phyloP scores from a whole-genome alignment of 768 basidiomycete genomes.

The Suillus occidentalis region DNA sequence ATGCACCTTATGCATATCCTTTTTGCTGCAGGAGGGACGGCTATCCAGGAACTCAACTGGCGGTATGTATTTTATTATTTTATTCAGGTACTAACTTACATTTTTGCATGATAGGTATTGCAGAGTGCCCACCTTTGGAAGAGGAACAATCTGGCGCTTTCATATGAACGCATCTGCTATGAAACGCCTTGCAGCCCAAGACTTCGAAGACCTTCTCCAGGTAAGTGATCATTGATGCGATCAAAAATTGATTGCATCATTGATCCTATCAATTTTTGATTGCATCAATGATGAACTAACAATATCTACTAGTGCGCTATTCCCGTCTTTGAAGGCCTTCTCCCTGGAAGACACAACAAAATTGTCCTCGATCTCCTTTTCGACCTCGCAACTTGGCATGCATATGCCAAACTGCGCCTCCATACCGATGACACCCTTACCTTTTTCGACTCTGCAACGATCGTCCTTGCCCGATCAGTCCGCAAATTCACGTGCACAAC shows the following conservation, averaged over 20 bases:
- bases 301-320: neutral
- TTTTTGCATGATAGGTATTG: slow-evolving; percentile 10
- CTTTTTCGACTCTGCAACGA: too few species aligned
- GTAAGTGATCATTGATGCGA: neutral
- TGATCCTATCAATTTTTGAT: too few species aligned
- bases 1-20: too few species aligned
- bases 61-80: too few species aligned
- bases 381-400: neutral
- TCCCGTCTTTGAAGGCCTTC: neutral
- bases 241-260: too few species aligned
- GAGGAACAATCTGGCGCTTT: slow-evolving; percentile 9
- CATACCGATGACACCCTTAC: too few species aligned
- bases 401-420: too few species aligned
- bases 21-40: too few species aligned
- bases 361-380: slow-evolving; percentile 27
- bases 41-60: too few species aligned
- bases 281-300: too few species aligned
- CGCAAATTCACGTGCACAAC: too few species aligned
- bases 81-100: neutral
- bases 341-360: neutral
- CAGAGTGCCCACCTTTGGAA: slow-evolving; percentile 12
- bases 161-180: slow-evolving; percentile 7
- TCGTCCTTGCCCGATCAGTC: too few species aligned
- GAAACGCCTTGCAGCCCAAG: slow-evolving; percentile 10
- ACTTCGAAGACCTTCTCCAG: slow-evolving; percentile 8